Conservation (phyloP, 2,329 filamentous ascomycete species). For the Xylariaceae sp. region DNA sequence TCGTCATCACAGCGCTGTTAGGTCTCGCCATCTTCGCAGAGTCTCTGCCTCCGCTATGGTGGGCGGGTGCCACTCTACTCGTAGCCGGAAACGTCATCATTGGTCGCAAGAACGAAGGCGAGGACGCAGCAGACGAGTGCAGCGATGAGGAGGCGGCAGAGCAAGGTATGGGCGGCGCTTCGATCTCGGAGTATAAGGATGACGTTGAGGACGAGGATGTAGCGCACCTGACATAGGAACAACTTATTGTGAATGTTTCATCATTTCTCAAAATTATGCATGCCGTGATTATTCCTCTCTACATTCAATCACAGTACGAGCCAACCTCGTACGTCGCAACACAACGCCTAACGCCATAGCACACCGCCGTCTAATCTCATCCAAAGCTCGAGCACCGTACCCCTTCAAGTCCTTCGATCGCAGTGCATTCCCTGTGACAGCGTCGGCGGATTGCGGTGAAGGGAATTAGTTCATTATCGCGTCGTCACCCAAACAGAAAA, state of each 20-base stretch:
- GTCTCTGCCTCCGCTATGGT: constrained; percentile 67
- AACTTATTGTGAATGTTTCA: too few relatives aligned
- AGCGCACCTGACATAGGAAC: background rate
- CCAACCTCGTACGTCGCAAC: background rate
- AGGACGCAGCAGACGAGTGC: background rate
- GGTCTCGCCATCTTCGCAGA: constrained; percentile 68
- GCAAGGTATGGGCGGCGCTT: background rate
- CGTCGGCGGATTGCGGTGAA: too few relatives aligned
- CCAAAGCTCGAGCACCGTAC: too few relatives aligned
- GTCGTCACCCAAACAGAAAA: too few relatives aligned
- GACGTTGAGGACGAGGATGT: constrained; percentile 19
- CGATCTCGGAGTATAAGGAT: constrained; percentile 7
- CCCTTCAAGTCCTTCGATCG: too few relatives aligned
- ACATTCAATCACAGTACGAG: background rate
- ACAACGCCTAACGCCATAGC: constrained; percentile 7
- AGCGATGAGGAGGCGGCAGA: constrained; percentile 1
- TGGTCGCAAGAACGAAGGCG: constrained; percentile 49
- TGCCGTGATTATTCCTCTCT: too few relatives aligned
- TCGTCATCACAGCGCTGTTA: constrained; percentile 69
- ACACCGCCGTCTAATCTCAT: too few relatives aligned
- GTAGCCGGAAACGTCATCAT: constrained; percentile 76
- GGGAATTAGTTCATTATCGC: too few relatives aligned
- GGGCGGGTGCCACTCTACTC: constrained; percentile 65
- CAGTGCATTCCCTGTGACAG: too few relatives aligned
- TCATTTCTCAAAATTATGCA: too few relatives aligned